These are phyloP conservation scores for Marasmius tenuissimus DNA, from an alignment of 1,284 basidiomycete genomes.

Conservation along the genomic window DNA sequence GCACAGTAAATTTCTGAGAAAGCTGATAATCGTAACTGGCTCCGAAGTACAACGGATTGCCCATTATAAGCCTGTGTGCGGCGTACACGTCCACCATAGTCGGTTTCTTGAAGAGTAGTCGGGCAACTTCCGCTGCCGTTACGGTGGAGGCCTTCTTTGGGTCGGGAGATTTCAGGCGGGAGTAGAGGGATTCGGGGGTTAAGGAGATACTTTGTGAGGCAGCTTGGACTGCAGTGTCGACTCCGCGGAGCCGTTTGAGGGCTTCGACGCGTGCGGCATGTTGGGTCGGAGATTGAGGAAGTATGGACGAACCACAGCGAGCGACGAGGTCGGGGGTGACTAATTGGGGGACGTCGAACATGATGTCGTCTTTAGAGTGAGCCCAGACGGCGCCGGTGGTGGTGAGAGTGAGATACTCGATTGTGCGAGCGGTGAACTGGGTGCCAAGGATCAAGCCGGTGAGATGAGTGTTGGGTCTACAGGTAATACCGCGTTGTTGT, in stretches of 20 bases:
- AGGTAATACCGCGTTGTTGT: background rate
- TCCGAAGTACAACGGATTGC: constrained; percentile 61
- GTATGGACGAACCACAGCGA: constrained; percentile 43
- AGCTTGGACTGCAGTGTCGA: constrained; percentile 45
- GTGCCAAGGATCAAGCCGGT: constrained; percentile 53
- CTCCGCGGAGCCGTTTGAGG: constrained; percentile 50
- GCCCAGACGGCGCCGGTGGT: constrained; percentile 51
- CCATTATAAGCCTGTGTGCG: constrained; percentile 77
- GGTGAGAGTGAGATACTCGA: constrained; percentile 41
- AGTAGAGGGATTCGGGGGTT: constrained; percentile 41
- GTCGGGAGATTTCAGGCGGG: constrained; percentile 42
- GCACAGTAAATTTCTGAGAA: constrained; percentile 66
- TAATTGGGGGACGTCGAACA: constrained; percentile 58
- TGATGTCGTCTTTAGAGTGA: constrained; percentile 49
- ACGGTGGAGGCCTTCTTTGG: constrained; percentile 51
- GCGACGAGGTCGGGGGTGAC: constrained; percentile 43
- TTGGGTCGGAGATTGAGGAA: constrained; percentile 33
- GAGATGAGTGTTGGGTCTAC: constrained; percentile 41
- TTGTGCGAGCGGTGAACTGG: constrained; percentile 29
- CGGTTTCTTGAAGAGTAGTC: constrained; percentile 30
- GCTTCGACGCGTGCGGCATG: constrained; percentile 58
- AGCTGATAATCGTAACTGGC: constrained; percentile 59
- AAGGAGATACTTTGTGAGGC: constrained; percentile 34
- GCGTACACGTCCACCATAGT: constrained; percentile 45
- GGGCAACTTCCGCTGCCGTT: constrained; percentile 50